phyloP scores from a whole-genome alignment of 371 early-diverging fungal species.

The Mucor racemosus region DNA sequence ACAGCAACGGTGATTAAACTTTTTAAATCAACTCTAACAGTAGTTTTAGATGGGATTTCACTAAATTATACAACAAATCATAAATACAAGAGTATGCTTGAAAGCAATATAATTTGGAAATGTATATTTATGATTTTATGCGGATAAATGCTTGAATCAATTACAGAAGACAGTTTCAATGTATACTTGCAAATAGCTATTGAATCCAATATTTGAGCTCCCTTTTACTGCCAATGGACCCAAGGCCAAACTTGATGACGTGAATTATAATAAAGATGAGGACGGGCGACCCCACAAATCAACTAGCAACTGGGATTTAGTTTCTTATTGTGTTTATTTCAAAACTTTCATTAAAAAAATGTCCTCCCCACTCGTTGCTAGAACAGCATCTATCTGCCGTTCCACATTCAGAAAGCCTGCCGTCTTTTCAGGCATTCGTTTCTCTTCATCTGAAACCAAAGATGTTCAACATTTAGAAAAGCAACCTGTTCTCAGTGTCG shows the following conservation, averaged over 20 bases:
- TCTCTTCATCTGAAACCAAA: constrained; percentile 26
- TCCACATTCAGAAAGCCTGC: constrained; percentile 31
- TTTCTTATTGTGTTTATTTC: constrained; percentile 6
- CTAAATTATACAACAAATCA: no score
- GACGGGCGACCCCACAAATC: constrained; percentile 3
- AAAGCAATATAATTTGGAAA: no score
- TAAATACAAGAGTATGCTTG: no score
- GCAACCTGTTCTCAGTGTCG: constrained; percentile 32
- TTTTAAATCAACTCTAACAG: no score
- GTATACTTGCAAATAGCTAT: no score
- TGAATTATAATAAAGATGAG: neutral
- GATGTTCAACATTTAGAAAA: constrained; percentile 40
- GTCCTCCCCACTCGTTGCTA: constrained; percentile 36
- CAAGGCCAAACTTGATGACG: neutral
- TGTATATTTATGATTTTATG: no score
- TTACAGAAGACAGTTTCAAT: no score
- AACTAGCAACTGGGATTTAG: neutral
- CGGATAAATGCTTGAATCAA: no score
- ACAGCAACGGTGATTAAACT: no score
- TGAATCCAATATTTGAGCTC: no score
- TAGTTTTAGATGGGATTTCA: no score
- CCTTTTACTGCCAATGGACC: no score
- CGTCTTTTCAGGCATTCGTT: constrained; percentile 26
- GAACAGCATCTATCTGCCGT: constrained; percentile 32
- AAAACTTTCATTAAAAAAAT: constrained; percentile 14